phyloP scores from a whole-genome alignment of 2,329 filamentous ascomycete genomes.

The Fonsecaea monophora region DNA sequence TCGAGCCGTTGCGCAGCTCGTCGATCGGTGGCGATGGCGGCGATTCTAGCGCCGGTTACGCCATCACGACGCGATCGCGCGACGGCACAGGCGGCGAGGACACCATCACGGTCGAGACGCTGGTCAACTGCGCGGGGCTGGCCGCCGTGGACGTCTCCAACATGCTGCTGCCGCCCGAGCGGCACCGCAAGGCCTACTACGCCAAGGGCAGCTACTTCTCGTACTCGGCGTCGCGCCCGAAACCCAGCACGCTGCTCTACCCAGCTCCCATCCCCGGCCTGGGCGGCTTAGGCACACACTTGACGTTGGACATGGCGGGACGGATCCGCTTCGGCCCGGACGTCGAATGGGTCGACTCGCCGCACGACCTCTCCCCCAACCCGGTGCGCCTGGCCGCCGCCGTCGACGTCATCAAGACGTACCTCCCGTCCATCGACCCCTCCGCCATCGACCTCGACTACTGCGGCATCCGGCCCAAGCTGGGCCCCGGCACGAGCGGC shows the following conservation, averaged over 20 bases:
- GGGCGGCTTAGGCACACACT: conserved; percentile 89
- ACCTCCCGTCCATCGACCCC: conserved; percentile 76
- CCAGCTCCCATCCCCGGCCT: conserved; percentile 82
- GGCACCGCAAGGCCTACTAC: conserved; percentile 71
- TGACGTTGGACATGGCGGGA: conserved; percentile 87
- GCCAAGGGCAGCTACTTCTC: conserved; percentile 97
- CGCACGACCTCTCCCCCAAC: conserved; percentile 73
- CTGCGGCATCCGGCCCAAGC: conserved; percentile 88
- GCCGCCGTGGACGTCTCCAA: conserved; percentile 79
- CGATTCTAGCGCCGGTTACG: conserved; percentile 60
- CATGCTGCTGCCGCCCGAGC: conserved; percentile 70
- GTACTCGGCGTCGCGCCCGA: conserved; percentile 71
- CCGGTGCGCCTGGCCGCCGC: conserved; percentile 68
- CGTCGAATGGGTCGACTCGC: conserved; percentile 85
- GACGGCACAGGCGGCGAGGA: conserved; percentile 44
- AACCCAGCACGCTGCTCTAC: conserved; percentile 78
- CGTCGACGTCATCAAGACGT: conserved; percentile 75
- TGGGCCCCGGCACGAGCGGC: conserved; percentile 67
- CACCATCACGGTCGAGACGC: conserved; percentile 73
- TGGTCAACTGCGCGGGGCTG: conserved; percentile 88
- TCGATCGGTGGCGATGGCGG: conserved; percentile 48
- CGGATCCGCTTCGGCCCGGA: conserved; percentile 92
- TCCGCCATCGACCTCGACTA: conserved; percentile 78
- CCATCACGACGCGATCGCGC: conserved; percentile 61
- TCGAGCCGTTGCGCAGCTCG: conserved; percentile 58